Conservation (phyloP, 805 yeast species). For the Debaryomyces maramus region DNA sequence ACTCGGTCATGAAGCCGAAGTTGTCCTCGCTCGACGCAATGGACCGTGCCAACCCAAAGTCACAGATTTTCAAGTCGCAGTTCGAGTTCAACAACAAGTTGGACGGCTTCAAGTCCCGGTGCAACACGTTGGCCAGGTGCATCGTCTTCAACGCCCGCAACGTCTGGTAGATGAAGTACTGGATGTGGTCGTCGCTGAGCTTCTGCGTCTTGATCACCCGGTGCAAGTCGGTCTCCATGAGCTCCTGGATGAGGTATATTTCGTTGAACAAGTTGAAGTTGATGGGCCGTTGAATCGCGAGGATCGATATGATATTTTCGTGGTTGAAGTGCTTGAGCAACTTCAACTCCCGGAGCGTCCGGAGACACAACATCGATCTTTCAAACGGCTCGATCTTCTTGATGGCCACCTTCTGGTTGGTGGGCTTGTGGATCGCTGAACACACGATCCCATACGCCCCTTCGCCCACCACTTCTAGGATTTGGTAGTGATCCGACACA, state of each 20-base stretch:
- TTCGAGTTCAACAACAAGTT: constrained; percentile 84
- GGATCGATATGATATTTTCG: constrained; percentile 86
- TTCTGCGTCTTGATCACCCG: constrained; percentile 79
- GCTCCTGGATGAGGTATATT: constrained; percentile 83
- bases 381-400: constrained; percentile 93
- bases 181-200: constrained; percentile 89
- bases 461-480: constrained; percentile 84
- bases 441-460: constrained; percentile 97
- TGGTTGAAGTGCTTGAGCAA: constrained; percentile 86
- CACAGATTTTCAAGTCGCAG: constrained; percentile 92
- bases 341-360: constrained; percentile 89
- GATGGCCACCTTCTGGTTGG: constrained; percentile 89
- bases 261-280: constrained; percentile 76
- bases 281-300: constrained; percentile 86
- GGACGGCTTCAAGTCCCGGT: constrained; percentile 89
- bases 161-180: constrained; percentile 89
- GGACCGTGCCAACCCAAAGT: constrained; percentile 84
- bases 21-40: constrained; percentile 64
- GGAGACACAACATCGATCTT: constrained; percentile 80
- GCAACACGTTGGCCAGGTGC: constrained; percentile 92
- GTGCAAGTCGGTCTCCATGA: constrained; percentile 87
- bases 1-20: constrained; percentile 88
- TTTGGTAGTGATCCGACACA: constrained; percentile 83
- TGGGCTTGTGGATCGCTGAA: constrained; percentile 82
- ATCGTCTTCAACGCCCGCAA: constrained; percentile 85